These are phyloP conservation scores for Apiotrichum porosum DNA, from an alignment of 1,284 basidiomycete genomes.

Conservation along the genomic window DNA sequence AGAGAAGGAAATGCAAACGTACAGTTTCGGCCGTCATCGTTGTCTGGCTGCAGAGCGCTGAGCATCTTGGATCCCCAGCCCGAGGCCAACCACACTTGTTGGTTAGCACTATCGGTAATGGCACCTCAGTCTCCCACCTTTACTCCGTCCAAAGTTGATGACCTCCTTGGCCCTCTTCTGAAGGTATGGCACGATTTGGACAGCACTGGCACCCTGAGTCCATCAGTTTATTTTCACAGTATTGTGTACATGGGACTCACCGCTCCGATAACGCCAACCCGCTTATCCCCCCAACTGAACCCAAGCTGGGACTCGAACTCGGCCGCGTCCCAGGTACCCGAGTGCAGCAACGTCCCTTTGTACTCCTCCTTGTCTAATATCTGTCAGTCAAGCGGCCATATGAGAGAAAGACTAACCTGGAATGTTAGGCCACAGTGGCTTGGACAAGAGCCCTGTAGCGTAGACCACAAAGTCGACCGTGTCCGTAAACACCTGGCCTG, in stretches of 20 bases:
- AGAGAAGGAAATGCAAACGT: no score
- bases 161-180: constrained; percentile 22
- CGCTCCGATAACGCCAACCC: constrained; percentile 15
- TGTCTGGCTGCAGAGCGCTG: background rate
- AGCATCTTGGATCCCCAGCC: constrained; percentile 22
- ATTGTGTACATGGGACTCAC: background rate
- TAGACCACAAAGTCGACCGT: constrained; percentile 36
- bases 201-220: constrained; percentile 14
- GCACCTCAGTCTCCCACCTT: background rate
- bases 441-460: constrained; percentile 24
- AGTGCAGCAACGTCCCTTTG: constrained; percentile 28
- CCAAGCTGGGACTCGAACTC: constrained; percentile 3
- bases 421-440: constrained; percentile 26
- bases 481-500: constrained; percentile 16
- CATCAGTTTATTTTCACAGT: background rate
- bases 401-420: no score
- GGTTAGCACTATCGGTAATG: no score
- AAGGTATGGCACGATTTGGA: constrained; percentile 25
- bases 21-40: constrained; percentile 7
- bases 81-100: constrained; percentile 28
- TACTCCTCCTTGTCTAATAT: constrained; percentile 19
- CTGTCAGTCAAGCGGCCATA: no score
- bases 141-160: constrained; percentile 23
- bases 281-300: constrained; percentile 10
- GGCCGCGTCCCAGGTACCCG: constrained; percentile 19